phyloP scores from a whole-genome alignment of 805 yeast genomes.

The Ogataea ramenticola region DNA sequence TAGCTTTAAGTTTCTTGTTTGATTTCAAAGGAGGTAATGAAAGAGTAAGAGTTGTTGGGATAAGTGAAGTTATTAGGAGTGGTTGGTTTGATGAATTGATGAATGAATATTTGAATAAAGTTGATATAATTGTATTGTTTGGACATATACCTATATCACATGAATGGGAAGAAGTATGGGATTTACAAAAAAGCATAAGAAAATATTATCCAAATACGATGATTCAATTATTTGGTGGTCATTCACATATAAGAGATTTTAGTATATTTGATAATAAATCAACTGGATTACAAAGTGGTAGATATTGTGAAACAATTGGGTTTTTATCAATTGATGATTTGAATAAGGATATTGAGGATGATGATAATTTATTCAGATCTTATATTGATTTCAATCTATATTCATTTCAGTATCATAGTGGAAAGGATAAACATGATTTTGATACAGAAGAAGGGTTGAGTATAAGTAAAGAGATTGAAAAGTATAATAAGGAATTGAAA shows the following conservation, averaged over 20 bases:
- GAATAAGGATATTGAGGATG: slow-evolving; percentile 6
- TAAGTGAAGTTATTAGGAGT: slow-evolving; percentile 43
- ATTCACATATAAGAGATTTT: slow-evolving; percentile 86
- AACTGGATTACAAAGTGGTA: slow-evolving; percentile 84
- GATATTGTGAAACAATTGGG: slow-evolving; percentile 92
- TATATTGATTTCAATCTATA: slow-evolving; percentile 78
- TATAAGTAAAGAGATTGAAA: slow-evolving; percentile 36
- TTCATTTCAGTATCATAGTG: slow-evolving; percentile 63
- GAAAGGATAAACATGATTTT: slow-evolving; percentile 27
- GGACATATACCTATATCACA: slow-evolving; percentile 75
- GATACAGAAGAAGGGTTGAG: slow-evolving; percentile 48
- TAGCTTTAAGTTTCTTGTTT: slow-evolving; percentile 75
- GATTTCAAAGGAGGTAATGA: slow-evolving; percentile 58
- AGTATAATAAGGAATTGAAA: slow-evolving; percentile 38
- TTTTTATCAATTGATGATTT: slow-evolving; percentile 55
- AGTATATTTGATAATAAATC: slow-evolving; percentile 56
- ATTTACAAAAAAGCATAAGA: slow-evolving; percentile 46
- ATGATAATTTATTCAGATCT: slow-evolving; percentile 39
- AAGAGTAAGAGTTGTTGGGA: slow-evolving; percentile 57
- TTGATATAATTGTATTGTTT: slow-evolving; percentile 63
- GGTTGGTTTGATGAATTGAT: slow-evolving; percentile 58
- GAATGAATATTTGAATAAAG: slow-evolving; percentile 24
- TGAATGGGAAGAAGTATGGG: slow-evolving; percentile 44
- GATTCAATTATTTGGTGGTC: slow-evolving; percentile 91
- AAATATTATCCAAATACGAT: slow-evolving; percentile 48